Evolutionary conservation across 192 early-diverging fungal genomes (phyloP), one percentile per base, ranked within the genome.

Genomic region (Coemansia sp.): DNA sequence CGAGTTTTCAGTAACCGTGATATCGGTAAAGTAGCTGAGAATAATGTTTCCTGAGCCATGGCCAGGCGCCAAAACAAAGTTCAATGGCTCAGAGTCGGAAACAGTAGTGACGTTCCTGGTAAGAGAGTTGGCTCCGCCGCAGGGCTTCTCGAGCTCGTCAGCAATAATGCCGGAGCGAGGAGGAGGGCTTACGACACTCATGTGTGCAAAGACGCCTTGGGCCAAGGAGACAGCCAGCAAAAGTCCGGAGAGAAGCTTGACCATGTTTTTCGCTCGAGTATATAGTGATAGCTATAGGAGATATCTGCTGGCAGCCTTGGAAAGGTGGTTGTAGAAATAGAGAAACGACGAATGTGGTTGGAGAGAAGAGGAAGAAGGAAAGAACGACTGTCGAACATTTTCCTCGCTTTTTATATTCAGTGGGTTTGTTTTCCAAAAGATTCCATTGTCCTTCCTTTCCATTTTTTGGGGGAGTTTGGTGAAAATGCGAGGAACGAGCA

Each of bases 1-100:
- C 44, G 74, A 60, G 60, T 62, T 58, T 48, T 76, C 71, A 43
- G 70, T 73, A 13, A 81, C 71, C n/a, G 69, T 75, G 39, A 51
- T 19, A 48, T 73, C 79, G 16, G 74, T 76, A 62, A 76, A 81
- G 74, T 81, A 81, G 79, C 58, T 81, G 70, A 76, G 72, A 71
- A 76, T 70, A 61, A 81, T 61, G 62, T 76, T 76, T 40, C 79
- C 79, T 7, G 51, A 61, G 40, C 74, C 79, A 51, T 81, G 79
- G 50, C 68, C 40, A 16, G 74, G 74, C 13, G 61, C 59, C 25
- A 81, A 61, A 22, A 70, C 64, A 67, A 81, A 81, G 57, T 59
- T 59, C 20, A 65, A n/a, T 14, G 50, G 22, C 54, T 62, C 66
- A 8, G 79, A 70, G 58, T 70, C 67, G 17, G 70, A 64, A 63